phyloP scores from a whole-genome alignment of 768 basidiomycete genomes.

The Lactarius sanguifluus region DNA sequence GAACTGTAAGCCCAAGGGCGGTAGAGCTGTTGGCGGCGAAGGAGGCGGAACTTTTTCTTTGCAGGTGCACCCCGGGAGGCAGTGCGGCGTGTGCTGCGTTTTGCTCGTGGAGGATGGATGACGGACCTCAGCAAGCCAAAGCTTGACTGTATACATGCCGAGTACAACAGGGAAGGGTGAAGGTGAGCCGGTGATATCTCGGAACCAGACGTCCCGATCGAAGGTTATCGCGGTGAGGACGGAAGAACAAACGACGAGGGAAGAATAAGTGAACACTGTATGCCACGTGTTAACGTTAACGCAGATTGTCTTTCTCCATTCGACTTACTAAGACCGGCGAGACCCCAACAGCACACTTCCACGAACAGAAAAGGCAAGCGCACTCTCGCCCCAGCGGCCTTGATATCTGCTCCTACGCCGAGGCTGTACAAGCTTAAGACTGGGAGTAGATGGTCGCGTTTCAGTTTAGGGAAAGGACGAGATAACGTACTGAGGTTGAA shows the following conservation, averaged over 20 bases:
- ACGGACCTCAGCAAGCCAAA: conserved; percentile 14
- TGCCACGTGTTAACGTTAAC: not conserved
- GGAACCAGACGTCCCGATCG: conserved; percentile 31
- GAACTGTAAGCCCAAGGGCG: conserved; percentile 17
- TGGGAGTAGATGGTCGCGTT: not conserved
- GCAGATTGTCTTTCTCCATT: not conserved
- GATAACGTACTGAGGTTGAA: conserved; percentile 25
- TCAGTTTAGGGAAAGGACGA: not conserved
- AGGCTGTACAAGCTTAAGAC: conserved; percentile 27
- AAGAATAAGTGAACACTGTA: conserved; percentile 23
- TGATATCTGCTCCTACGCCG: conserved; percentile 13
- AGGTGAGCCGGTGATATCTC: conserved; percentile 28
- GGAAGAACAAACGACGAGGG: conserved; percentile 15
- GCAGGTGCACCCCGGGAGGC: conserved; percentile 28
- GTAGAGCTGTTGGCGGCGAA: conserved; percentile 24
- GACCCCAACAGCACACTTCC: conserved; percentile 26
- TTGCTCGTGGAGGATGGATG: not conserved
- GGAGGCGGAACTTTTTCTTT: conserved; percentile 26
- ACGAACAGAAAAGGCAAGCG: conserved; percentile 19
- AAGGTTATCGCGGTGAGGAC: conserved; percentile 24
- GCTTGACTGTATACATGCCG: conserved; percentile 14
- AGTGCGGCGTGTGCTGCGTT: conserved; percentile 11
- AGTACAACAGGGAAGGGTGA: conserved; percentile 27
- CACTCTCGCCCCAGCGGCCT: not conserved
- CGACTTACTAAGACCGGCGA: conserved; percentile 24